Conservation (phyloP, 2,329 filamentous ascomycete genomes). For the Tolypocladium cylindrosporum region DNA sequence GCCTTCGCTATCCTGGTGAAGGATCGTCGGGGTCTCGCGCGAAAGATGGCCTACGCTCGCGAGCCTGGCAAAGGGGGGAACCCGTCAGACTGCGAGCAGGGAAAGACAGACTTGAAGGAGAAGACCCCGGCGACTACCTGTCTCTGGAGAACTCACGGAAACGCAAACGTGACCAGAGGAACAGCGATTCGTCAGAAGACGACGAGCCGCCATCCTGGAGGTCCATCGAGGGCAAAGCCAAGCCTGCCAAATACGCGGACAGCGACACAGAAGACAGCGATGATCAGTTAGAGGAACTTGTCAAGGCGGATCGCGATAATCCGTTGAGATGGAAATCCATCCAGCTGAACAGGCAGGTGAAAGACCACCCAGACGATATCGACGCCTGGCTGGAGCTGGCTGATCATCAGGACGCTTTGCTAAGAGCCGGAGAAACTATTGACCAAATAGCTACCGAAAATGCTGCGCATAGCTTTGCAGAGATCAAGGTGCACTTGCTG, state of each 20-base stretch:
- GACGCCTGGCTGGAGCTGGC: constrained; percentile 72
- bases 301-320: constrained; percentile 24
- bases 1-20: constrained; percentile 34
- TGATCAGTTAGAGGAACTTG: constrained; percentile 27
- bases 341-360: constrained; percentile 52
- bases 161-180: constrained; percentile 22
- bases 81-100: constrained; percentile 28
- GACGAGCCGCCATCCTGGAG: constrained; percentile 49
- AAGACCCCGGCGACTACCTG: constrained; percentile 36
- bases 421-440: constrained; percentile 37
- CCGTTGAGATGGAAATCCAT: constrained; percentile 45
- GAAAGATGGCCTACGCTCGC: constrained; percentile 38
- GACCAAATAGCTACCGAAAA: constrained; percentile 40
- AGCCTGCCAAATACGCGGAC: constrained; percentile 33
- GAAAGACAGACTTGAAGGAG: constrained; percentile 10
- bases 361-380: constrained; percentile 56
- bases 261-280: constrained; percentile 40
- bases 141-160: constrained; percentile 32
- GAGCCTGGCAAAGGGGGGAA: constrained; percentile 22
- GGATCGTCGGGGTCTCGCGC: constrained; percentile 20
- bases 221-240: constrained; percentile 56
- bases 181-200: constrained; percentile 30
- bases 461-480: constrained; percentile 59
- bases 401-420: constrained; percentile 61
- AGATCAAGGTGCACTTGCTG: constrained; percentile 72